Base-by-base conservation (phyloP, 2,329 filamentous ascomycete genomes). In the Graphiopsis chlorocephala region DNA sequence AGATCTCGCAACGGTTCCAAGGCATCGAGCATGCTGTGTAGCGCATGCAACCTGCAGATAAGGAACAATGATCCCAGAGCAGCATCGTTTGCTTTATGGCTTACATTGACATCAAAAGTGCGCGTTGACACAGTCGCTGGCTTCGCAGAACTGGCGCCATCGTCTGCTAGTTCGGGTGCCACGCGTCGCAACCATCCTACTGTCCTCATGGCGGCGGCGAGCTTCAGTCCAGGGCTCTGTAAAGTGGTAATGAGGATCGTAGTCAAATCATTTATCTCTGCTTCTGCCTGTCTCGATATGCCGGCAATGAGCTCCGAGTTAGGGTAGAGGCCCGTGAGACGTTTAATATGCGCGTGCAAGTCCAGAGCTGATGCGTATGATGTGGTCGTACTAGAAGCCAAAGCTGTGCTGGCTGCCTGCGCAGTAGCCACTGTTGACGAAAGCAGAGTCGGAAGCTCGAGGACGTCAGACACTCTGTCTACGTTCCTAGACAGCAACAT, bases 361-460 rank as follows among this genome's bases (percentile, higher is more conserved):
- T 99, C 95, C 35, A 99, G 83, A 0, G 93, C 93, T 0, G 92
- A 91, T 2, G 93, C 89, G 80, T 97, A 96, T 70, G 92, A 96
- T 17, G 72, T 73, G 14, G 69, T 63, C 4, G 68, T 65, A 52
- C 71, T 71, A 20, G 68, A 69, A 66, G 88, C 86, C 11, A 82
- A 85, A 7, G 80, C 75, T 7, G 78, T 74, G 15, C 76, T 76
- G 4, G 87, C 82, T 4, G 78, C 70, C 42, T 75, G 74, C n/a
- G 79, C 79, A n/a, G 83, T 78, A 28, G 83, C 83, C 64, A 93
- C 89, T 53, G 93, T 89, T 1, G 93, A 93, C 14, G 91, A 90
- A 15, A 99, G 85, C 35, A 98, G 81, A 0, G 90, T 88, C 0
- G 95, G 95, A 31, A 99, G 85, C 72, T 98, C 94, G 65, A 99